Evolutionary conservation across 2,329 filamentous ascomycete species (phyloP).

Genomic region (Fusarium sp.): DNA sequence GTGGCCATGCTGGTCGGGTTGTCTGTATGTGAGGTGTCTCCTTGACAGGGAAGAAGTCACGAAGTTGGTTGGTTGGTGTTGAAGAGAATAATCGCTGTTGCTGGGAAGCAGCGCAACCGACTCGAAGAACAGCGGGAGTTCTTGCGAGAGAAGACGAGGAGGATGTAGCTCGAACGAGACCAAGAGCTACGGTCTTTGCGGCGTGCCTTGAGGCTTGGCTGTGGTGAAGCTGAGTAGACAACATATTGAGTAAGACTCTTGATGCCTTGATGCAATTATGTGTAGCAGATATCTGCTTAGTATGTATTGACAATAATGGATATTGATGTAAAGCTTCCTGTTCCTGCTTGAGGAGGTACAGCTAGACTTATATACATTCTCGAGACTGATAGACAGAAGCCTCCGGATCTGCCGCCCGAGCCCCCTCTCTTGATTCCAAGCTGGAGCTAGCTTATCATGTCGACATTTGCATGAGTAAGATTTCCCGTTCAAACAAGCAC

Average conservation of each 20-base stretch:
- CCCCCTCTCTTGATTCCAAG: not conserved
- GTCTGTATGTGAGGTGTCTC: constrained; percentile 71
- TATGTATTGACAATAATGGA: constrained; percentile 3
- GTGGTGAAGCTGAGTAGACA: constrained; percentile 46
- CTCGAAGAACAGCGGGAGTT: constrained; percentile 25
- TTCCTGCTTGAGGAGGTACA: constrained; percentile 32
- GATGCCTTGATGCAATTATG: constrained; percentile 16
- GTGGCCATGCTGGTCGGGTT: constrained; percentile 76
- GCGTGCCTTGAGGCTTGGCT: constrained; percentile 44
- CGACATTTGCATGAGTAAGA: constrained; percentile 13
- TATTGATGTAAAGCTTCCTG: constrained; percentile 21
- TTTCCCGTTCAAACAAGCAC: not conserved
- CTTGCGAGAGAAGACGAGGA: constrained; percentile 32
- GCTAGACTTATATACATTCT: constrained; percentile 36
- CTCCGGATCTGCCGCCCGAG: constrained; percentile 7
- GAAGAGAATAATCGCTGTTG: constrained; percentile 61
- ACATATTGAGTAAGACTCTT: constrained; percentile 41
- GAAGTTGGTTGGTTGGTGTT: constrained; percentile 59
- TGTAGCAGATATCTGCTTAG: constrained; percentile 16
- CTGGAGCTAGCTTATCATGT: constrained; percentile 9
- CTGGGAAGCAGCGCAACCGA: constrained; percentile 32
- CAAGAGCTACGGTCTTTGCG: constrained; percentile 42
- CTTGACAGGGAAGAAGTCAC: constrained; percentile 73
- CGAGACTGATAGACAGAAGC: constrained; percentile 1
- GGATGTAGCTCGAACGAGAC: constrained; percentile 32